These are phyloP conservation scores for Fusarium chlamydosporum DNA, from an alignment of 2,329 filamentous ascomycete genomes.

Conservation along the genomic window DNA sequence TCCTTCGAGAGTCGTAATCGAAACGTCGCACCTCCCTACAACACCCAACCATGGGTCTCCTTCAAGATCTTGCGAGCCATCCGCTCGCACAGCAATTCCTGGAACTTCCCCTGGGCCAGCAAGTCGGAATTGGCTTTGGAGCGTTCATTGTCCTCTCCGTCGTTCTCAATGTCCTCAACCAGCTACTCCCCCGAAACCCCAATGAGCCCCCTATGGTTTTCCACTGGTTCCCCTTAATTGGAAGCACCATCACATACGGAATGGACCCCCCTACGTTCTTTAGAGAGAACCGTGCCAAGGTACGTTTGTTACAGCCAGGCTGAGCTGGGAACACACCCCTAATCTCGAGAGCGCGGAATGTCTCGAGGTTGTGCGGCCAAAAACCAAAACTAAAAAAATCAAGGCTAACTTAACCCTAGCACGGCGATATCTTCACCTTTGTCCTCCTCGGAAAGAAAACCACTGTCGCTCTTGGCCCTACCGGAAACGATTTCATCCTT, in stretches of 20 bases:
- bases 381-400: constrained; percentile 12
- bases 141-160: constrained; percentile 69
- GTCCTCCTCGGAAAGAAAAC: constrained; percentile 90
- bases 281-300: constrained; percentile 80
- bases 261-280: constrained; percentile 96
- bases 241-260: constrained; percentile 93
- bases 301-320: constrained; percentile 56
- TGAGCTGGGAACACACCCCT: background rate
- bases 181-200: constrained; percentile 84
- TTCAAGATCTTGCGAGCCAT: constrained; percentile 65
- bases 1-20: constrained; percentile 14
- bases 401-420: constrained; percentile 62
- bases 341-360: background rate
- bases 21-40: constrained; percentile 7
- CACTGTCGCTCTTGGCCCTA: constrained; percentile 84
- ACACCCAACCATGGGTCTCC: constrained; percentile 65
- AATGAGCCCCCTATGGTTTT: constrained; percentile 87
- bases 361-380: background rate
- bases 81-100: constrained; percentile 66
- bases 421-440: constrained; percentile 92
- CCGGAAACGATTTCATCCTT: constrained; percentile 91
- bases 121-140: constrained; percentile 62
- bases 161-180: constrained; percentile 82
- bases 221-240: constrained; percentile 85
- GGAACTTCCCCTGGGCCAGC: constrained; percentile 62